Conservation (phyloP, 306 rosid genomes). For the Luffa acutangula region DNA sequence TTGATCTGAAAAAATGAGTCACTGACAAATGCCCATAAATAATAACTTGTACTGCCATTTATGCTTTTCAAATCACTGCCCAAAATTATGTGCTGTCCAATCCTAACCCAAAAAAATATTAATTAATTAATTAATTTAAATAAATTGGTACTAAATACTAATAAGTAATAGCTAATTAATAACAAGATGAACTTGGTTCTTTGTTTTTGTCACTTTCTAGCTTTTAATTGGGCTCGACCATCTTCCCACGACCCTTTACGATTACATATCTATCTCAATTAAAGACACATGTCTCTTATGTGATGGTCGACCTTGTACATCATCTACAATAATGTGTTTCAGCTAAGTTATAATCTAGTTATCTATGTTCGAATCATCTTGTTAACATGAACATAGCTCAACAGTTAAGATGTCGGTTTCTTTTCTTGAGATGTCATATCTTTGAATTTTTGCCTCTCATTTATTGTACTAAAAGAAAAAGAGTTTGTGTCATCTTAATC, state of each 20-base stretch:
- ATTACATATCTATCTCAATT: no score
- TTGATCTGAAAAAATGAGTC: neutral
- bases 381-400: no score
- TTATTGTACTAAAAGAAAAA: no score
- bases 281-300: no score
- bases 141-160: neutral
- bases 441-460: no score
- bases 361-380: no score
- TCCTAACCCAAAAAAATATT: neutral
- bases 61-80: conserved; percentile 8
- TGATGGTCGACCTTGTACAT: no score
- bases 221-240: neutral
- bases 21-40: conserved; percentile 8
- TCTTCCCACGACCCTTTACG: neutral
- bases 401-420: no score
- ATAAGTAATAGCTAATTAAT: neutral
- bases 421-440: no score
- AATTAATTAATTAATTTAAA: neutral
- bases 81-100: neutral
- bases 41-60: neutral
- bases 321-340: no score
- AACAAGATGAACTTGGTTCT: neutral
- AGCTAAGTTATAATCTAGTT: no score
- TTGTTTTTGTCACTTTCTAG: neutral
- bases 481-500: no score